These are phyloP conservation scores for Aspergillus sojae DNA, from an alignment of 2,329 filamentous ascomycete genomes.

Conservation along the genomic window DNA sequence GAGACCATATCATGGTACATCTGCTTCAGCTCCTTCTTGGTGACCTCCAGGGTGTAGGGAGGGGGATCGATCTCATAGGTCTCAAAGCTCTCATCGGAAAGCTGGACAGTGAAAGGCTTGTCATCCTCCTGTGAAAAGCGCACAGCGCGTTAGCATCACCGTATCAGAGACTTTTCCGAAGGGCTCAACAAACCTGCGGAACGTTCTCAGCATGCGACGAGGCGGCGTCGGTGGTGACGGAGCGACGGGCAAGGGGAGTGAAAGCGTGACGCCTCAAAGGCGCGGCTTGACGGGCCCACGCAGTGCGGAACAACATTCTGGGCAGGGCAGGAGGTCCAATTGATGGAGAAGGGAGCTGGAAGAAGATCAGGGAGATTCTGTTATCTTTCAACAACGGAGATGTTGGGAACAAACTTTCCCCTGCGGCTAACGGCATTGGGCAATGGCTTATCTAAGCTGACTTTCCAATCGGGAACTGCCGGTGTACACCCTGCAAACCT, in stretches of 20 bases:
- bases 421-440: conserved; percentile 31
- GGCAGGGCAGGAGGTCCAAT: conserved; percentile 30
- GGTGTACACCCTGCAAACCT: conserved; percentile 37
- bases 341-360: conserved; percentile 26
- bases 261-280: conserved; percentile 56
- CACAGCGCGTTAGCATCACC: conserved; percentile 24
- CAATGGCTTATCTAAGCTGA: conserved; percentile 24
- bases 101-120: conserved; percentile 85
- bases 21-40: conserved; percentile 97
- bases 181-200: conserved; percentile 62
- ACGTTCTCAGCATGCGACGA: conserved; percentile 86
- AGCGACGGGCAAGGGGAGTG: conserved; percentile 61
- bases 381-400: conserved; percentile 35
- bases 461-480: conserved; percentile 27
- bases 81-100: conserved; percentile 99
- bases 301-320: conserved; percentile 72
- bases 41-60: conserved; percentile 86
- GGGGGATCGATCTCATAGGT: conserved; percentile 98
- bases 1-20: conserved; percentile 99
- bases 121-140: conserved; percentile 73
- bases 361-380: conserved; percentile 26
- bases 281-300: conserved; percentile 63
- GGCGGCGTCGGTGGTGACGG: conserved; percentile 93
- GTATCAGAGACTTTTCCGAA: conserved; percentile 6
- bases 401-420: conserved; percentile 40